Evolutionary conservation across 2,329 filamentous ascomycete genomes (phyloP).

Genomic region (Myotisia sp.): DNA sequence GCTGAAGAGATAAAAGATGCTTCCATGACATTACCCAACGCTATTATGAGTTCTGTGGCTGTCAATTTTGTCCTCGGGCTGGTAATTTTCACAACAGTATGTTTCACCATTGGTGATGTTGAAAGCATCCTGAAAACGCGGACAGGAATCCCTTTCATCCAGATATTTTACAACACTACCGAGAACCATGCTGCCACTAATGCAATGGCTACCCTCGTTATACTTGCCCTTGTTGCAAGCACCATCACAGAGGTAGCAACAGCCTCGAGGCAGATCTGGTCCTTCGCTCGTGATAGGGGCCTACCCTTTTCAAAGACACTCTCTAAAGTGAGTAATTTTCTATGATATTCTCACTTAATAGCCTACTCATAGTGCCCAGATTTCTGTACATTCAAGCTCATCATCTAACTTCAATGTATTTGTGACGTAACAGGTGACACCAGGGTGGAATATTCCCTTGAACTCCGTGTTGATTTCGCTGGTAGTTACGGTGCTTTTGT

Average conservation of each 20-base stretch:
- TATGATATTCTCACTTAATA: neutral
- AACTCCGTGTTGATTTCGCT: slow-evolving; percentile 36
- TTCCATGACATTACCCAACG: slow-evolving; percentile 36
- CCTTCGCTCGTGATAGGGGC: slow-evolving; percentile 35
- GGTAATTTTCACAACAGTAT: slow-evolving; percentile 41
- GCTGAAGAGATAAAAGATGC: slow-evolving; percentile 34
- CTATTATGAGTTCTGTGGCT: slow-evolving; percentile 36
- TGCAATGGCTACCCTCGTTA: slow-evolving; percentile 37
- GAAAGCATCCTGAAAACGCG: slow-evolving; percentile 30
- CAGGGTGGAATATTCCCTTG: slow-evolving; percentile 31
- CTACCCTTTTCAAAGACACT: slow-evolving; percentile 28
- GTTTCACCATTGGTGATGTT: slow-evolving; percentile 41
- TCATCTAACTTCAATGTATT: neutral
- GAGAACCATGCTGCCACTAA: slow-evolving; percentile 35
- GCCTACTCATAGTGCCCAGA: neutral
- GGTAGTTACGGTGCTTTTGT: slow-evolving; percentile 31
- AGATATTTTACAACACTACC: slow-evolving; percentile 42
- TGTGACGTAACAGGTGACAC: slow-evolving; percentile 20
- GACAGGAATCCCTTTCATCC: slow-evolving; percentile 45
- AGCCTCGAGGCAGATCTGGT: slow-evolving; percentile 44
- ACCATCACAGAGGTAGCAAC: slow-evolving; percentile 43
- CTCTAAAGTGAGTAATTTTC: slow-evolving; percentile 20
- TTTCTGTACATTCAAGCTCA: neutral
- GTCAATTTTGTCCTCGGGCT: slow-evolving; percentile 42
- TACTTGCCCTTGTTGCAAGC: slow-evolving; percentile 36